These are phyloP conservation scores for Quercus phellos DNA, from an alignment of 331 rosid genomes.

Conservation along the genomic window DNA sequence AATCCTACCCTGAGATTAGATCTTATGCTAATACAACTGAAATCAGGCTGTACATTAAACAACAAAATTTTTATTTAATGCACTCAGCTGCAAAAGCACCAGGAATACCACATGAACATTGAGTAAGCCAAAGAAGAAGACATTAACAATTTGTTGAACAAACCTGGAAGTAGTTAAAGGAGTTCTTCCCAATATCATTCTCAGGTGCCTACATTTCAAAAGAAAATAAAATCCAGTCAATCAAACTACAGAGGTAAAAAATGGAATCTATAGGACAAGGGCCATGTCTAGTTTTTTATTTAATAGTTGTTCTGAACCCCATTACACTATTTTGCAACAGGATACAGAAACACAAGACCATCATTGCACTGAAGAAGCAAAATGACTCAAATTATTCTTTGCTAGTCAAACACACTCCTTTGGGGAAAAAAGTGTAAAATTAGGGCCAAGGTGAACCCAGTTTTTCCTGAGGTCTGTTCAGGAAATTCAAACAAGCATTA, in stretches of 20 bases:
- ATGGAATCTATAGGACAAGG: background rate
- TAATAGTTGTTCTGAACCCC: background rate
- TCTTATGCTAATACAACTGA: background rate
- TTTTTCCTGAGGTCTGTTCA: background rate
- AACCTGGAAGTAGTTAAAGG: slow-evolving; percentile 91
- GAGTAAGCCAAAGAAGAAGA: background rate
- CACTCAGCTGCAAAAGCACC: background rate
- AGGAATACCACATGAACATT: background rate
- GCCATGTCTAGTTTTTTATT: background rate
- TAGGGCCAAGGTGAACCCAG: background rate
- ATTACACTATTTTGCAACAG: background rate
- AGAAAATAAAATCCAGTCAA: slow-evolving; percentile 25
- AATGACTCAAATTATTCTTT: background rate
- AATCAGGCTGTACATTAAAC: background rate
- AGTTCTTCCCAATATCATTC: slow-evolving; percentile 91
- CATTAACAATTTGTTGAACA: slow-evolving; percentile 14
- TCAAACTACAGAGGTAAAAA: background rate
- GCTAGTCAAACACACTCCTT: background rate
- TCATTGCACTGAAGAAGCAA: background rate
- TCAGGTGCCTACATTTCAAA: slow-evolving; percentile 64
- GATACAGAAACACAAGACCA: background rate
- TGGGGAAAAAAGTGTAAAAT: background rate
- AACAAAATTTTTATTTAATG: background rate
- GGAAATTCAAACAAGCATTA: background rate
- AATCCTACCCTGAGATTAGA: background rate